Evolutionary conservation across 345 rosid species (phyloP).

Genomic region (Gossypium raimondii): DNA sequence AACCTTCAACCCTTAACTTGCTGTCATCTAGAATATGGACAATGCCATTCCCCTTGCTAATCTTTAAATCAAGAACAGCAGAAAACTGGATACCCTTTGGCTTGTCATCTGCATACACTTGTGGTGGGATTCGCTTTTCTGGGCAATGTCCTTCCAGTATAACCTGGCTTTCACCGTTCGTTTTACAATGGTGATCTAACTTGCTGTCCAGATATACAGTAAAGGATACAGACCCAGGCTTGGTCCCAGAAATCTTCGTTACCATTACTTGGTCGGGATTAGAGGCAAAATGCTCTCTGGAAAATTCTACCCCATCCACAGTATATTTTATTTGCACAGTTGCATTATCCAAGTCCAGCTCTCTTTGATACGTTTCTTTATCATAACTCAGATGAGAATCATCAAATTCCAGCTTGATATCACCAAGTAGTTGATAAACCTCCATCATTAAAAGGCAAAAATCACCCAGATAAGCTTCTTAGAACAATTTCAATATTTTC

Average conservation of each 20-base stretch:
- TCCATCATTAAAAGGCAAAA: constrained; percentile 28
- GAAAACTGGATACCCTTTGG: constrained; percentile 67
- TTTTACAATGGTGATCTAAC: constrained; percentile 47
- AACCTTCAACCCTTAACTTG: constrained; percentile 64
- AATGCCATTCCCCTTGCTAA: constrained; percentile 49
- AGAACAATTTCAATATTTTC: background rate
- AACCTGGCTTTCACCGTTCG: constrained; percentile 48
- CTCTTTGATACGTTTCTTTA: constrained; percentile 65
- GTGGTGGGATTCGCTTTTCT: constrained; percentile 55
- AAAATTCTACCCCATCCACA: constrained; percentile 52
- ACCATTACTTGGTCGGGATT: constrained; percentile 63
- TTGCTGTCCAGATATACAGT: constrained; percentile 58
- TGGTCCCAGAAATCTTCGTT: constrained; percentile 59
- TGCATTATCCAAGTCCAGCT: constrained; percentile 85
- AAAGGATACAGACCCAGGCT: constrained; percentile 63
- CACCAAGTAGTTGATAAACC: constrained; percentile 88
- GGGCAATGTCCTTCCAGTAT: constrained; percentile 71
- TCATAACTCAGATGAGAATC: constrained; percentile 61
- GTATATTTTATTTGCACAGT: constrained; percentile 61
- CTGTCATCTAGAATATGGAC: constrained; percentile 45
- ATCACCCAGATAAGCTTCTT: background rate
- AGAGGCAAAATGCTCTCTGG: constrained; percentile 73
- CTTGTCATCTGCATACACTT: constrained; percentile 30
- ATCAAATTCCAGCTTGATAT: constrained; percentile 71
- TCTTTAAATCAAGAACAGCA: constrained; percentile 57